A percentile compares a stretch with the other conserved stretches of the same genome.
Evolutionary conservation across 1,284 basidiomycete genomes (phyloP).

Genomic region (Irpex sp.): DNA sequence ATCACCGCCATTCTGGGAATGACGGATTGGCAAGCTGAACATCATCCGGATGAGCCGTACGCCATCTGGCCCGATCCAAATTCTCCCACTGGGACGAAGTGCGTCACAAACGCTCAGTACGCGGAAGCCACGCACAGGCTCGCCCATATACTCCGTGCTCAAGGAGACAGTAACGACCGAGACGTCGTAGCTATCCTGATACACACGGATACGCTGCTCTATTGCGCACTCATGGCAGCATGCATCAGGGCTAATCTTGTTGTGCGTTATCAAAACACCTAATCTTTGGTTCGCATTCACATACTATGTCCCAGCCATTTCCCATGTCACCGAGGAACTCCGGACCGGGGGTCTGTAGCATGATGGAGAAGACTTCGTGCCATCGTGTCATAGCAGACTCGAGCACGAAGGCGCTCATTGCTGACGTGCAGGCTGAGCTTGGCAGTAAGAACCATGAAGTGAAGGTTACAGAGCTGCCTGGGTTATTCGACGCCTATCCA

Average conservation of each 20-base stretch:
- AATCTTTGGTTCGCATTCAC: neutral
- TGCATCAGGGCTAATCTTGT: slow-evolving; percentile 7
- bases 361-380: slow-evolving; percentile 19
- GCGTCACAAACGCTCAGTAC: slow-evolving; percentile 3
- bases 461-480: slow-evolving; percentile 13
- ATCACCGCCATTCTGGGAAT: neutral
- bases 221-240: slow-evolving; percentile 4
- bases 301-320: slow-evolving; percentile 24
- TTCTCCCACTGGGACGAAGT: neutral
- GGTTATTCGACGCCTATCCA: slow-evolving; percentile 13
- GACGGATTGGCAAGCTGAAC: slow-evolving; percentile 5
- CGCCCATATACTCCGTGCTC: slow-evolving; percentile 4
- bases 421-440: slow-evolving; percentile 9
- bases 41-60: slow-evolving; percentile 5
- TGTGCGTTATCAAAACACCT: neutral
- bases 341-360: slow-evolving; percentile 23
- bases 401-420: slow-evolving; percentile 7
- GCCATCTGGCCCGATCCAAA: slow-evolving; percentile 1
- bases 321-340: slow-evolving; percentile 30
- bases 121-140: slow-evolving; percentile 7
- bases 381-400: slow-evolving; percentile 14
- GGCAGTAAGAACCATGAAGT: slow-evolving; percentile 1
- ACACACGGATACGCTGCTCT: slow-evolving; percentile 8
- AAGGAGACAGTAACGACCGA: neutral
- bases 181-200: slow-evolving; percentile 7